phyloP scores from a whole-genome alignment of 2,329 filamentous ascomycete species.

The Westerdykella sp. region DNA sequence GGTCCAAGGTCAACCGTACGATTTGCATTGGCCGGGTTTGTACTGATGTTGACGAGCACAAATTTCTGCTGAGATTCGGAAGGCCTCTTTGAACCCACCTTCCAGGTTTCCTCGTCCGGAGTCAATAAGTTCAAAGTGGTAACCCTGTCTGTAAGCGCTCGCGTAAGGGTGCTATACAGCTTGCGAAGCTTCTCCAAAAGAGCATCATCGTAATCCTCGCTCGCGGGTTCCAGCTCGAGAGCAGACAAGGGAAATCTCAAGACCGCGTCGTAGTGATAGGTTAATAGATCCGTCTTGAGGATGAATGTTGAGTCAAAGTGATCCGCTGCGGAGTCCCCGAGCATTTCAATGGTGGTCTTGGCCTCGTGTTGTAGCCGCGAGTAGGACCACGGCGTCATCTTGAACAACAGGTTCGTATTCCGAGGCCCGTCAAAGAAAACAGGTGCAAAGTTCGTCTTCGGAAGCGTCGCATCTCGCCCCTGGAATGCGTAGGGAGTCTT shows the following conservation, averaged over 20 bases:
- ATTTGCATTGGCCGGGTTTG: constrained; percentile 65
- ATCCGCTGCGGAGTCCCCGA: constrained; percentile 67
- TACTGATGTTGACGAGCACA: constrained; percentile 61
- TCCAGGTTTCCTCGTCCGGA: constrained; percentile 32
- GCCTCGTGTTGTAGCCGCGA: constrained; percentile 67
- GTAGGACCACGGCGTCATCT: constrained; percentile 85
- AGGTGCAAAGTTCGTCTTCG: constrained; percentile 49
- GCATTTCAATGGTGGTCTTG: constrained; percentile 62
- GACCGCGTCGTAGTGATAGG: constrained; percentile 52
- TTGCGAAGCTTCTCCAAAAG: constrained; percentile 45
- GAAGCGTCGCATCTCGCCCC: constrained; percentile 32
- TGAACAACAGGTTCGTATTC: constrained; percentile 77
- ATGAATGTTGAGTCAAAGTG: constrained; percentile 87
- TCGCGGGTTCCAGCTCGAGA: constrained; percentile 19
- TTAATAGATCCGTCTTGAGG: constrained; percentile 46
- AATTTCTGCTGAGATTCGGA: constrained; percentile 26
- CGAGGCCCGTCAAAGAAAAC: constrained; percentile 71
- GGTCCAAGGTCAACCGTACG: constrained; percentile 85
- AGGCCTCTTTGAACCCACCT: constrained; percentile 22
- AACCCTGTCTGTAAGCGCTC: constrained; percentile 69
- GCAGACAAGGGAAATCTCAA: constrained; percentile 36
- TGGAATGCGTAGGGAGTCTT: constrained; percentile 56
- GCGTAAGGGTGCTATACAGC: constrained; percentile 59
- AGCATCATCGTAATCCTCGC: constrained; percentile 21
- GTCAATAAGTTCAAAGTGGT: constrained; percentile 51